A percentile compares a stretch with the other conserved stretches of the same genome.
These are phyloP conservation scores for Lachnellula subtilissima DNA, from an alignment of 2,329 filamentous ascomycete species.

Conservation along the genomic window DNA sequence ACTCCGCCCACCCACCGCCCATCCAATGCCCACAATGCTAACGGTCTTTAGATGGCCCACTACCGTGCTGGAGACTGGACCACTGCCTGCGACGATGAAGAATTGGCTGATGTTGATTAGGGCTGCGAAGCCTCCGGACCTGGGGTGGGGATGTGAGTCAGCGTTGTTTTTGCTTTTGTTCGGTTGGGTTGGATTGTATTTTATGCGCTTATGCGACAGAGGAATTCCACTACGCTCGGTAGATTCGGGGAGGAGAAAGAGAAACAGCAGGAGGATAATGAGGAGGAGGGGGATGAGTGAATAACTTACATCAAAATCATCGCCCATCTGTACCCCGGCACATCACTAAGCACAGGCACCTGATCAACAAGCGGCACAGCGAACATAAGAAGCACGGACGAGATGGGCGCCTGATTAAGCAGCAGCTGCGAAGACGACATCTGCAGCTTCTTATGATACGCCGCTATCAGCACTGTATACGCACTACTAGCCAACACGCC, in stretches of 20 bases:
- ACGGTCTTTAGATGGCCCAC: conserved; percentile 40
- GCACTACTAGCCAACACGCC: conserved; percentile 49
- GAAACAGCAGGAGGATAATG: conserved; percentile 8
- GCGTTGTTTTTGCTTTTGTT: not conserved
- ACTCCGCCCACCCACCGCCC: conserved; percentile 19
- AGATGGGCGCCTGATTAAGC: conserved; percentile 41
- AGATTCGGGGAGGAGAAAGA: not conserved
- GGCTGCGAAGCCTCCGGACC: conserved; percentile 38
- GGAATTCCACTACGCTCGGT: too few species aligned
- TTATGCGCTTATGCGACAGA: too few species aligned
- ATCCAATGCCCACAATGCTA: conserved; percentile 25
- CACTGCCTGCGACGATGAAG: conserved; percentile 32
- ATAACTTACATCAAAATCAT: conserved; percentile 31
- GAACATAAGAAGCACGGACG: conserved; percentile 38
- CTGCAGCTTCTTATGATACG: conserved; percentile 39
- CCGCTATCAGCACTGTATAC: conserved; percentile 34
- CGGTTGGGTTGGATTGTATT: too few species aligned
- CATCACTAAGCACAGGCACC: conserved; percentile 31
- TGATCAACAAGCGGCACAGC: conserved; percentile 40
- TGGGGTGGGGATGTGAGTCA: not conserved
- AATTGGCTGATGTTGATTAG: conserved; percentile 32
- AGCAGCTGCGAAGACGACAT: conserved; percentile 40
- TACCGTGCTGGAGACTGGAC: conserved; percentile 38
- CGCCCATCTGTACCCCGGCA: conserved; percentile 31
- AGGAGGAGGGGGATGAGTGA: too few species aligned